These are phyloP conservation scores for Colletotrichum brevisporum DNA, from an alignment of 2,329 filamentous ascomycete species.

Conservation along the genomic window DNA sequence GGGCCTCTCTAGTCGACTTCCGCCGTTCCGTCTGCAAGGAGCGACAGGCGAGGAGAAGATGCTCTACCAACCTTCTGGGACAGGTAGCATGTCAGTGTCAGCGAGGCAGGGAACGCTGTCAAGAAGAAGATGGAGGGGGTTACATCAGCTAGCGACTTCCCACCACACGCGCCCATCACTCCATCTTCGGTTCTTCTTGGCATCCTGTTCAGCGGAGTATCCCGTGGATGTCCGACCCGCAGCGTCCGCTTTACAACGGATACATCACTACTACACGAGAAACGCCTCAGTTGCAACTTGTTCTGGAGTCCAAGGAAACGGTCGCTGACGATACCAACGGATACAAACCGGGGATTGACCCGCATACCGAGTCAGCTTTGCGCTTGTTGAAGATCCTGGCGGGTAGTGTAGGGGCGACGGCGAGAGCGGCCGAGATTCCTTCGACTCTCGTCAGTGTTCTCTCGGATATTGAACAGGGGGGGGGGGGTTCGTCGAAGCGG, in stretches of 20 bases:
- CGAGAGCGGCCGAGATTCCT: constrained; percentile 18
- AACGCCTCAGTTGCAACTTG: background rate
- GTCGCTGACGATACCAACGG: background rate
- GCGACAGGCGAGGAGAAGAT: constrained; percentile 23
- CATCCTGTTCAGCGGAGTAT: background rate
- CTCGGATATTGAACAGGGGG: constrained; percentile 25
- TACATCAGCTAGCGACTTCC: constrained; percentile 20
- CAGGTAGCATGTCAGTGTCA: constrained; percentile 9
- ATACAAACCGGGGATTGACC: background rate
- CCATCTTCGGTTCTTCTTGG: background rate
- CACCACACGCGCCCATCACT: background rate
- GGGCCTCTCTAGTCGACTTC: constrained; percentile 37
- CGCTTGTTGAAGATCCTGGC: constrained; percentile 3
- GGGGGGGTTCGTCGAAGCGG: constrained; percentile 12
- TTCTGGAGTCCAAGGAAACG: background rate
- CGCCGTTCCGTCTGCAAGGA: constrained; percentile 40
- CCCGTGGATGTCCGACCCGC: background rate
- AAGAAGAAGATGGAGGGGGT: constrained; percentile 21
- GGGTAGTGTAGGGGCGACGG: constrained; percentile 12
- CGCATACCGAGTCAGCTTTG: background rate
- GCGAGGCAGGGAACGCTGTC: constrained; percentile 13
- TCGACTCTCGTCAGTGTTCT: constrained; percentile 3
- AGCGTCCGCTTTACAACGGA: background rate
- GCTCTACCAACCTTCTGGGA: constrained; percentile 34
- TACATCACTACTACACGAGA: background rate